Conservation (phyloP, 331 rosid species). For the Erythrophleum ivorense region DNA sequence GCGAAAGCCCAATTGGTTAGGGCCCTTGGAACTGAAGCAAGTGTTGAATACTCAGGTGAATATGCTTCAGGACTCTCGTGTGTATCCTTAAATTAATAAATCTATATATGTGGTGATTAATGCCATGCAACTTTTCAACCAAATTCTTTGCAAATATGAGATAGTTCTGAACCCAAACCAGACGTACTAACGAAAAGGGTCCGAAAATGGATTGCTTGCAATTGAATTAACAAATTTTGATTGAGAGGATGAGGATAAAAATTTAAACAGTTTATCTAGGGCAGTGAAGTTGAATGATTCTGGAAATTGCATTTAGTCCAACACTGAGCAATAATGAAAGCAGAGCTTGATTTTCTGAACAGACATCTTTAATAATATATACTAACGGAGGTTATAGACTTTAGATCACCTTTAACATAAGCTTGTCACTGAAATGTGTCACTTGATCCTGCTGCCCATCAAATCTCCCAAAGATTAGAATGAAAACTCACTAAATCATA, state of each 20-base stretch:
- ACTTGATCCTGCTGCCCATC: neutral
- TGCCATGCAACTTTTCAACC: neutral
- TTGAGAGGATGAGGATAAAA: too few species aligned
- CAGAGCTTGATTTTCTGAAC: too few species aligned
- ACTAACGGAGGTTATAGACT: neutral
- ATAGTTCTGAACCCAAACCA: too few species aligned
- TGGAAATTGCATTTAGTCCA: too few species aligned
- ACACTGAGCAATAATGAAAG: too few species aligned
- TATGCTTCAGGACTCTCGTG: neutral
- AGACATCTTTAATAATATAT: too few species aligned
- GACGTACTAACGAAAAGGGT: neutral
- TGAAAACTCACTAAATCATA: neutral
- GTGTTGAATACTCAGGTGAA: neutral
- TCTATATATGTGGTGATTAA: too few species aligned
- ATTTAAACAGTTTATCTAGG: too few species aligned
- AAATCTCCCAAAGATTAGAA: neutral
- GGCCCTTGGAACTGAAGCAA: neutral
- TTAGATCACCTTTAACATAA: neutral
- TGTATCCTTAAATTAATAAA: neutral
- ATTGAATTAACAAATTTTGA: too few species aligned
- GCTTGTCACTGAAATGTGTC: neutral
- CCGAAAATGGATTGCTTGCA: too few species aligned
- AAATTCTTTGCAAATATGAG: neutral
- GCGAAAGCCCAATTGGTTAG: neutral
- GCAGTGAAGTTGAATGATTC: too few species aligned